phyloP scores from a whole-genome alignment of 495 filamentous ascomycete species.

The Penicillium argentinense region DNA sequence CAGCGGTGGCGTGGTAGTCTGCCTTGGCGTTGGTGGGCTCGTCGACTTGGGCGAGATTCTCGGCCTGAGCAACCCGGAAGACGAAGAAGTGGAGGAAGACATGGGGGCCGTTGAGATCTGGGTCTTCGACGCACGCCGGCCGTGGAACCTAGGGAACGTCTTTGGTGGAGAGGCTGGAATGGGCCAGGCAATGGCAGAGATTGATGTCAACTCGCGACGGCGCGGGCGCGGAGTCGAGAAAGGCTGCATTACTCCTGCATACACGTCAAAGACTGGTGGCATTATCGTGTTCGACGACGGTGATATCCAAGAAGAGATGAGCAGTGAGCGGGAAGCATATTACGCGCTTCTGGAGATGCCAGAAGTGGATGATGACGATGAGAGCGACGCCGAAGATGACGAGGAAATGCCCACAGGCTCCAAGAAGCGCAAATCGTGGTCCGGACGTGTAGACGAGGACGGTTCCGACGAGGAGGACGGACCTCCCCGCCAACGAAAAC shows the following conservation, averaged over 20 bases:
- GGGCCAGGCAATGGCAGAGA: constrained; percentile 42
- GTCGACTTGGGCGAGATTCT: constrained; percentile 79
- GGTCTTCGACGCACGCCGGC: constrained; percentile 86
- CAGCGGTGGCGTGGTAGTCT: constrained; percentile 82
- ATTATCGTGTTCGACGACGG: constrained; percentile 95
- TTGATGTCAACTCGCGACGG: constrained; percentile 53
- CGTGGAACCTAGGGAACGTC: constrained; percentile 93
- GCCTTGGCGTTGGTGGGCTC: constrained; percentile 87
- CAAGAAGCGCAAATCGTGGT: constrained; percentile 85
- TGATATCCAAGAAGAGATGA: constrained; percentile 88
- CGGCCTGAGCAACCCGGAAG: constrained; percentile 55
- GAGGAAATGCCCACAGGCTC: constrained; percentile 35
- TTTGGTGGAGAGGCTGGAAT: constrained; percentile 69
- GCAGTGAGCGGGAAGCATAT: constrained; percentile 74
- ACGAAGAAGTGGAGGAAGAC: constrained; percentile 59
- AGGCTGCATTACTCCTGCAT: constrained; percentile 69
- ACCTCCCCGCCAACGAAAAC: constrained; percentile 72
- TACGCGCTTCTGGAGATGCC: constrained; percentile 84
- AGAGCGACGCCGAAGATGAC: constrained; percentile 48
- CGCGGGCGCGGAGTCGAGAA: constrained; percentile 50
- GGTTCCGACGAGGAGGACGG: constrained; percentile 66
- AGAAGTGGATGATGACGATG: constrained; percentile 71
- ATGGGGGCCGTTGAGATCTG: constrained; percentile 84
- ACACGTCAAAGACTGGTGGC: constrained; percentile 74
- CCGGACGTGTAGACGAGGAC: constrained; percentile 68